These are phyloP conservation scores for Trichoderma atroviride DNA, from an alignment of 2,329 filamentous ascomycete genomes.

Conservation along the genomic window DNA sequence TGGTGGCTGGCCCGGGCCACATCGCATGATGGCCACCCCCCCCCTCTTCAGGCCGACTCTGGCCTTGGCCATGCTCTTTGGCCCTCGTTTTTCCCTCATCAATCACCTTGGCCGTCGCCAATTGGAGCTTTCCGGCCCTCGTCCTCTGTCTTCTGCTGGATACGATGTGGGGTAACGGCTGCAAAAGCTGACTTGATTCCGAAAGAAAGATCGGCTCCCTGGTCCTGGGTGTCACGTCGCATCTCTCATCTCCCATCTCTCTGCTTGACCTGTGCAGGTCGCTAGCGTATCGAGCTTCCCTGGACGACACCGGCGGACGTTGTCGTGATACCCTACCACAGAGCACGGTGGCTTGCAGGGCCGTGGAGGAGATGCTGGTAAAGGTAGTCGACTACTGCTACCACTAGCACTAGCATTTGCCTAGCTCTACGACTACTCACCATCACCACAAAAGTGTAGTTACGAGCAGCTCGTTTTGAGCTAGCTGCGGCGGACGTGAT, in stretches of 20 bases:
- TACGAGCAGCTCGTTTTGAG: conserved; percentile 18
- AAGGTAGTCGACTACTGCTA: neutral
- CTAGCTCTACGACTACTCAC: neutral
- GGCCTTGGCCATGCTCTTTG: conserved; percentile 3
- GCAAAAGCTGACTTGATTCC: conserved; percentile 22
- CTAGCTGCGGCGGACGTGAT: conserved; percentile 32
- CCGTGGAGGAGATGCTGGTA: neutral
- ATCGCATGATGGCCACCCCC: conserved; percentile 19
- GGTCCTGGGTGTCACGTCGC: conserved; percentile 33
- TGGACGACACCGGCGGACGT: conserved; percentile 13
- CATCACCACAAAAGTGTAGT: conserved; percentile 11
- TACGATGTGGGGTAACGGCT: conserved; percentile 26
- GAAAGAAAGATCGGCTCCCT: conserved; percentile 30
- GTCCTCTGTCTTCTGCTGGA: neutral
- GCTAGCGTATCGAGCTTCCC: conserved; percentile 13
- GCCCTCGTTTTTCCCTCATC: conserved; percentile 24
- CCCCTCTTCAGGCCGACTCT: neutral
- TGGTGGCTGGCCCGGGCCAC: conserved; percentile 3
- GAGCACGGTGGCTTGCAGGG: conserved; percentile 21
- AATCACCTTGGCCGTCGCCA: conserved; percentile 15
- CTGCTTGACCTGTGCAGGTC: neutral
- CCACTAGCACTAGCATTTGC: neutral
- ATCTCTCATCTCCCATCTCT: conserved; percentile 32
- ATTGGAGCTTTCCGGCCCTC: conserved; percentile 9
- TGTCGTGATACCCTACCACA: conserved; percentile 26